Conservation (phyloP, 225 moss, liverwort and hornwort genomes). For the Asterella californica region DNA sequence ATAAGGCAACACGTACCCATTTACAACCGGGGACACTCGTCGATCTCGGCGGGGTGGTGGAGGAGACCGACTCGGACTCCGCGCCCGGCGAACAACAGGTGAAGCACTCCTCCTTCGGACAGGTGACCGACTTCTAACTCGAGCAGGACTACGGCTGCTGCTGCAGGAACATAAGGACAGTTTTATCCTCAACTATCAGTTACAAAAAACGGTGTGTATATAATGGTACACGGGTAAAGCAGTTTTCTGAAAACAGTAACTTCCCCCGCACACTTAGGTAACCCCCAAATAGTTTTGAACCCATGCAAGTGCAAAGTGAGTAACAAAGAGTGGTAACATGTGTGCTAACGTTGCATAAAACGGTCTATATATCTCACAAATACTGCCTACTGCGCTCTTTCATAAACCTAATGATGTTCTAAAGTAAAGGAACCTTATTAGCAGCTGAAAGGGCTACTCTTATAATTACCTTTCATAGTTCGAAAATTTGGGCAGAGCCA, state of each 20-base stretch:
- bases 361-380: no score
- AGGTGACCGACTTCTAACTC: conserved; percentile 80
- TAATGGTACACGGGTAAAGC: no score
- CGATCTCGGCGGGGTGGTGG: conserved; percentile 93
- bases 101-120: conserved; percentile 43
- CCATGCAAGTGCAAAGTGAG: no score
- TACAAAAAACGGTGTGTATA: no score
- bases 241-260: no score
- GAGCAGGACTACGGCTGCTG: conserved; percentile 82
- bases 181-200: neutral
- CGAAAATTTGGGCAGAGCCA: neutral
- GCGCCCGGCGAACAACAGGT: conserved; percentile 63
- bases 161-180: conserved; percentile 57
- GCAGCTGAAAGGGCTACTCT: neutral
- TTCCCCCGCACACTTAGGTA: no score
- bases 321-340: no score
- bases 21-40: conserved; percentile 82
- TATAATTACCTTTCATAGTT: neutral
- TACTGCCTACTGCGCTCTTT: neutral
- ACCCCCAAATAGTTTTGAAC: no score
- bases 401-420: neutral
- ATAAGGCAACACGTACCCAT: conserved; percentile 50
- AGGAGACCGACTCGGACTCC: conserved; percentile 89
- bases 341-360: no score
- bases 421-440: neutral